Base-by-base conservation (phyloP, 2,329 filamentous ascomycete genomes). In the Fusarium nurragi region DNA sequence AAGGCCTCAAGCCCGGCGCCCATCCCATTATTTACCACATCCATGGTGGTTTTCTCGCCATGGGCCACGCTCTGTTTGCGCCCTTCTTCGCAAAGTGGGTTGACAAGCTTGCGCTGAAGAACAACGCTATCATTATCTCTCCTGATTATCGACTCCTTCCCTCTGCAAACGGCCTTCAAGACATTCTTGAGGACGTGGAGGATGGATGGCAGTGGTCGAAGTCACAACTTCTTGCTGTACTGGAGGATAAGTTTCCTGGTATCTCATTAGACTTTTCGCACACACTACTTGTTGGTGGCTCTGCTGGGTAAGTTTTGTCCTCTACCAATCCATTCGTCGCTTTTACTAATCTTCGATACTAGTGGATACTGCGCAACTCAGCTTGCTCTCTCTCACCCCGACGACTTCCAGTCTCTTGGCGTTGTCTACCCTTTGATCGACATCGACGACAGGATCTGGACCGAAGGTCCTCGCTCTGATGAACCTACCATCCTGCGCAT, bases 201-300 rank as follows among this genome's bases (percentile, higher is more conserved):
- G 70, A 73, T 37, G 68, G 65, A 1, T 74, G 73, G 71, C 56
- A 65, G 18, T 74, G 73, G 71, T 51, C 65, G 0, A 70, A 58
- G 6, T 30, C 37, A 1, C 25, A 46, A 0, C 47, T 74, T 0
- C 39, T 53, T 0, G 1, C 13, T 1, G 19, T 67, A 2, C 16
- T 67, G 12, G 9, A 55, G 13, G 11, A 60, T 4, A 57, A 45
- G 8, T 46, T 52, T 1, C 68, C 66, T 1, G 59, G 54, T 0
- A 30, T 66, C 6, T 13, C 13, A 2, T 3, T 68, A 4, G 57
- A 68, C 3, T 58, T 74, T 30, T 61, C 63, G 3, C n/a, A 51
- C 3, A 23, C 57, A 1, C n/a, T 70, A 2, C 47, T 72, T 2
- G 43, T 34, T 4, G 70, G 67, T 10, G 60, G 53, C 4, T 72